Base-by-base conservation (phyloP, 2,329 filamentous ascomycete species). In the Fusarium staphyleae region DNA sequence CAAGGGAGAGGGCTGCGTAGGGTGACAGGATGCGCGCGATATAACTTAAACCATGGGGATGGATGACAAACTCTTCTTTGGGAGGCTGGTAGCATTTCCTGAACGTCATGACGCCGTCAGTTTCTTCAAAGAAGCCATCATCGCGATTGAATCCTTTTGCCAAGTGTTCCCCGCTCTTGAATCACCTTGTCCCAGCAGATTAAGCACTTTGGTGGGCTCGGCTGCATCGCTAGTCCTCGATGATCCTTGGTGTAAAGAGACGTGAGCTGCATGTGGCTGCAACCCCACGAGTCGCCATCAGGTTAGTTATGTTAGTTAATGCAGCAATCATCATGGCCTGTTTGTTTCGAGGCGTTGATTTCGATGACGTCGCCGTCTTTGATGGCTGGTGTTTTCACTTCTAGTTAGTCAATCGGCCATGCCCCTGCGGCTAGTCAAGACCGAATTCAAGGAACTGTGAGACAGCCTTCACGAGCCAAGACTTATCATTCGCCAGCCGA, bases 51-150 rank as follows among this genome's bases (percentile, higher is more conserved):
- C 0, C 13, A 11, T 6, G 14, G 13, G 14, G 11, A 8, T 32
- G 19, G 28, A 29, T 4, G 11, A 10, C 5, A 29, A 29, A 10
- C 28, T 29, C 28, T 10, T 28, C 12, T 22, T 18, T 9, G 35
- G 41, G 51, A 46, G 39, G 43, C 28, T 52, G 55, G 59, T 24
- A 7, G 24, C 22, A n/a, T n/a, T n/a, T 5, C 49, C 35, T 40
- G 34, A 3, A 62, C 58, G 58, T 62, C 58, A 62, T 62, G 47
- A 14, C 44, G 13, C 4, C 58, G 58, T 62, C 58, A 62, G 52
- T 22, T 42, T 42, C n/a, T 34, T 26, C 42, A 19, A 14, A 48
- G 8, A 33, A 48, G 32, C 50, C 26, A 29, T 55, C 51, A 62
- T 62, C 42, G 44, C 29, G 30, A 61, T 33, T 13, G 4, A 22